phyloP scores from a whole-genome alignment of 805 yeast species.

The Candida multigemmis region DNA sequence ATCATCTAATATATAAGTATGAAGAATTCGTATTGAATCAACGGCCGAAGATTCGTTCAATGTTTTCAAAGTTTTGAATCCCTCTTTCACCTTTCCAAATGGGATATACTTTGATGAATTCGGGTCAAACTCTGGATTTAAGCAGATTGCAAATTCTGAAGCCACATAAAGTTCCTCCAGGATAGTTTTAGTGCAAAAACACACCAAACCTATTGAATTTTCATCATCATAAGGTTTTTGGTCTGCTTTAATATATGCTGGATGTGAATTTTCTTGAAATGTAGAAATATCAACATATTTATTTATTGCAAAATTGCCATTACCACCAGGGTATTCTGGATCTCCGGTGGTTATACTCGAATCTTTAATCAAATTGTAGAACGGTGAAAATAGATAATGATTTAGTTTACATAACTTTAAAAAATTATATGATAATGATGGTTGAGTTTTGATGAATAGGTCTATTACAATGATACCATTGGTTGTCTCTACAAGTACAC shows the following conservation, averaged over 20 bases:
- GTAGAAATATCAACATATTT: conserved; percentile 3
- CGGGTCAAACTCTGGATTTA: background rate
- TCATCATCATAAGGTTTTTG: conserved; percentile 1
- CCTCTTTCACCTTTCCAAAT: conserved; percentile 49
- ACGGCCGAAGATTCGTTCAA: conserved; percentile 34
- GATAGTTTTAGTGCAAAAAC: conserved; percentile 9
- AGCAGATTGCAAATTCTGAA: conserved; percentile 8
- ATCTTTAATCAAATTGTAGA: conserved; percentile 34
- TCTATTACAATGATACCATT: conserved; percentile 44
- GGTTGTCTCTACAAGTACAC: conserved; percentile 29
- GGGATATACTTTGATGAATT: conserved; percentile 6
- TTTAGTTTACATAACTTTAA: conserved; percentile 44
- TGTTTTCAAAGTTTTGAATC: conserved; percentile 34
- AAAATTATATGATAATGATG: conserved; percentile 36
- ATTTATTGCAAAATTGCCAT: conserved; percentile 5
- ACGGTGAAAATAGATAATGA: conserved; percentile 44
- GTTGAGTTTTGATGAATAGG: conserved; percentile 22
- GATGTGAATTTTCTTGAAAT: conserved; percentile 1
- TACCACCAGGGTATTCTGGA: conserved; percentile 30
- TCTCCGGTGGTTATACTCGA: conserved; percentile 38
- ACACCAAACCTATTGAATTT: conserved; percentile 3
- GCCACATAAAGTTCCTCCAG: conserved; percentile 3
- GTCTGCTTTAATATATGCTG: background rate
- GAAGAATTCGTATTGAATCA: conserved; percentile 37
- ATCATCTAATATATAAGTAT: conserved; percentile 42